Evolutionary conservation across 495 filamentous ascomycete genomes (phyloP).

Genomic region (Melanomma pulvis-pyrius): DNA sequence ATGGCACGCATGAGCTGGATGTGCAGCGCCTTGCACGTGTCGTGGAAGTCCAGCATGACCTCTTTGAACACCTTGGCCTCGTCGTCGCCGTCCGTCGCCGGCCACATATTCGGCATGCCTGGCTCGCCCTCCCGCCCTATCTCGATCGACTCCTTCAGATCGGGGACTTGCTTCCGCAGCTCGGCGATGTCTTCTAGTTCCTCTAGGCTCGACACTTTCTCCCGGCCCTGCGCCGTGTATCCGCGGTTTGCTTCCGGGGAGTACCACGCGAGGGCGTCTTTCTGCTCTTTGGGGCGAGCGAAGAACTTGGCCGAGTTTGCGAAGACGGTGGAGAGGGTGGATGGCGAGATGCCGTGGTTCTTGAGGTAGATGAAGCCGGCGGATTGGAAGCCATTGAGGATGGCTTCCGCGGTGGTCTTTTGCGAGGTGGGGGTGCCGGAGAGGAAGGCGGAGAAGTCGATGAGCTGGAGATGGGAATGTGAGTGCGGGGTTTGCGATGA

Average conservation of each 20-base stretch:
- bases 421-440: constrained; percentile 64
- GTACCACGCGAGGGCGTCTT: constrained; percentile 56
- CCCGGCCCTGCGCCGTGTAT: constrained; percentile 73
- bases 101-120: constrained; percentile 79
- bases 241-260: constrained; percentile 54
- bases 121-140: constrained; percentile 76
- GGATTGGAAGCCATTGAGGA: constrained; percentile 78
- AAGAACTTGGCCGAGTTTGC: constrained; percentile 77
- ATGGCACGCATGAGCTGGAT: constrained; percentile 83
- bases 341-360: constrained; percentile 69
- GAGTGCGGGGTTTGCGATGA: neutral
- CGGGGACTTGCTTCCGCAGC: constrained; percentile 62
- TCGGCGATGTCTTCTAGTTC: constrained; percentile 61
- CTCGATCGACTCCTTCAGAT: constrained; percentile 84
- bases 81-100: constrained; percentile 58
- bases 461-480: constrained; percentile 69
- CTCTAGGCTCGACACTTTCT: constrained; percentile 69
- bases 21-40: constrained; percentile 73
- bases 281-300: constrained; percentile 65
- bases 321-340: constrained; percentile 60
- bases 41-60: constrained; percentile 73
- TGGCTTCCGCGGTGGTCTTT: constrained; percentile 65
- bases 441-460: constrained; percentile 81
- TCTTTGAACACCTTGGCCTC: constrained; percentile 68
- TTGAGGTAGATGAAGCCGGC: constrained; percentile 92